These are phyloP conservation scores for Tubosaeta brunneosetosa DNA, from an alignment of 768 basidiomycete species.

Conservation along the genomic window DNA sequence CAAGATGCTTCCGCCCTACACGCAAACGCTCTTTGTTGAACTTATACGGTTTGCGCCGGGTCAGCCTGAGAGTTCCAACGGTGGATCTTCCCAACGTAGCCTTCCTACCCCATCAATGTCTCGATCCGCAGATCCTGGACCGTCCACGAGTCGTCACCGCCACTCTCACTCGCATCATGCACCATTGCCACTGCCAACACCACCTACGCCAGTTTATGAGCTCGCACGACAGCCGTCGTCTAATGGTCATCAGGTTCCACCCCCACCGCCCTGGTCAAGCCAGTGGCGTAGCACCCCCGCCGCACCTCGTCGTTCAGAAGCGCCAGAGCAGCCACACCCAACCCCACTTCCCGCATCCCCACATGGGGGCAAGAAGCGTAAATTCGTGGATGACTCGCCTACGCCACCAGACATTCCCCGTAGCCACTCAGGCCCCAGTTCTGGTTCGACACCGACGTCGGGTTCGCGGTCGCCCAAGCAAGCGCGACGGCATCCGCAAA, in stretches of 20 bases:
- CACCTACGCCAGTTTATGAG: slow-evolving; percentile 33
- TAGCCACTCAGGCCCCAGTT: slow-evolving; percentile 9
- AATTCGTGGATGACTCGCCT: slow-evolving; percentile 32
- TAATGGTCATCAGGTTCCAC: slow-evolving; percentile 33
- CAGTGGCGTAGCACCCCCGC: slow-evolving; percentile 25
- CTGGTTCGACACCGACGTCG: slow-evolving; percentile 9
- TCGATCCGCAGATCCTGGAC: slow-evolving; percentile 25
- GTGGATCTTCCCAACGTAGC: slow-evolving; percentile 14
- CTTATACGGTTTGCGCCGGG: slow-evolving; percentile 46
- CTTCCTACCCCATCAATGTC: slow-evolving; percentile 13
- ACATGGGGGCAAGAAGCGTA: slow-evolving; percentile 32
- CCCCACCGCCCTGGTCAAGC: slow-evolving; percentile 32
- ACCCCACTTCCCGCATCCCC: slow-evolving; percentile 22
- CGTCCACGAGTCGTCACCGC: slow-evolving; percentile 28
- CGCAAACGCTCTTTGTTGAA: slow-evolving; percentile 69
- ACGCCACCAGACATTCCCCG: slow-evolving; percentile 18
- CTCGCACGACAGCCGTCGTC: slow-evolving; percentile 27
- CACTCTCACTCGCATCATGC: slow-evolving; percentile 28
- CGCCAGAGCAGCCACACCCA: slow-evolving; percentile 15
- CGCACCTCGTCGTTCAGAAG: slow-evolving; percentile 22
- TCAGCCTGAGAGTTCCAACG: slow-evolving; percentile 26
- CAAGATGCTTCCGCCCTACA: slow-evolving; percentile 59
- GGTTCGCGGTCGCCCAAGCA: slow-evolving; percentile 31
- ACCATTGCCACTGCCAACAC: slow-evolving; percentile 29
- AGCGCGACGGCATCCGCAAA: slow-evolving; percentile 32